Percentiles rank a stretch among this genome's conserved stretches.
Evolutionary conservation across 1,139 yeast genomes (phyloP).

Genomic region (Blastobotrys malaysiensis): DNA sequence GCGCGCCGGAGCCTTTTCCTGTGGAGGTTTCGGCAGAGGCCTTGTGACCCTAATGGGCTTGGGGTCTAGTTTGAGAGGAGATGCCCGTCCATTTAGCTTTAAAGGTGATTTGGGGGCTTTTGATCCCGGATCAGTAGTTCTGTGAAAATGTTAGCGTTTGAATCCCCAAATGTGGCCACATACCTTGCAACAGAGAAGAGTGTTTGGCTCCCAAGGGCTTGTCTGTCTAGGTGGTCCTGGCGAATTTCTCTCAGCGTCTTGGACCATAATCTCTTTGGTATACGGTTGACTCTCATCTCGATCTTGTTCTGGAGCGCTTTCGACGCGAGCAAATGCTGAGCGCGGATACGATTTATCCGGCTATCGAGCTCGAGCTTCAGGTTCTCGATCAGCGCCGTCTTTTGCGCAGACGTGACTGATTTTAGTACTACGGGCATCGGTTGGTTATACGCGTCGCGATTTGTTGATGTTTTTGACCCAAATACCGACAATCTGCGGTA

Average conservation of each 20-base stretch:
- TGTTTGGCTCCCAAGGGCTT: conserved; percentile 1
- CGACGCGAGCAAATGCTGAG: conserved; percentile 31
- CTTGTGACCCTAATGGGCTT: background rate
- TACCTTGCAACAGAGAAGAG: background rate
- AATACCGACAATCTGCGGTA: too few species aligned
- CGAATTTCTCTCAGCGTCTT: conserved; percentile 33
- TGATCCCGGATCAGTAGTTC: background rate
- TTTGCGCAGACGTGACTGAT: conserved; percentile 19
- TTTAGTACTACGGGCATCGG: conserved; percentile 1
- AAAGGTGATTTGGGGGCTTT: background rate
- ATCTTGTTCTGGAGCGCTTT: conserved; percentile 34
- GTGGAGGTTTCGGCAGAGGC: background rate
- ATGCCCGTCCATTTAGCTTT: background rate
- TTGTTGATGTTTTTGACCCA: conserved; percentile 4
- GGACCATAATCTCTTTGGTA: conserved; percentile 41
- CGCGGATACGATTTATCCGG: conserved; percentile 29
- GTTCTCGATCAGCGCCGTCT: conserved; percentile 25
- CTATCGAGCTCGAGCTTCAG: conserved; percentile 19
- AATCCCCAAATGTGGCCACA: too few species aligned
- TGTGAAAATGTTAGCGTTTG: background rate
- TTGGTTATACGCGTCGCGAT: background rate
- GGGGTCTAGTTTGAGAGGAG: background rate
- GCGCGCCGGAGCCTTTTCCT: background rate
- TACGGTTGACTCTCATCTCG: conserved; percentile 36
- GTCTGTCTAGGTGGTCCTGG: conserved; percentile 13